Evolutionary conservation across 306 rosid species (phyloP).

Genomic region (Malus orientalis): DNA sequence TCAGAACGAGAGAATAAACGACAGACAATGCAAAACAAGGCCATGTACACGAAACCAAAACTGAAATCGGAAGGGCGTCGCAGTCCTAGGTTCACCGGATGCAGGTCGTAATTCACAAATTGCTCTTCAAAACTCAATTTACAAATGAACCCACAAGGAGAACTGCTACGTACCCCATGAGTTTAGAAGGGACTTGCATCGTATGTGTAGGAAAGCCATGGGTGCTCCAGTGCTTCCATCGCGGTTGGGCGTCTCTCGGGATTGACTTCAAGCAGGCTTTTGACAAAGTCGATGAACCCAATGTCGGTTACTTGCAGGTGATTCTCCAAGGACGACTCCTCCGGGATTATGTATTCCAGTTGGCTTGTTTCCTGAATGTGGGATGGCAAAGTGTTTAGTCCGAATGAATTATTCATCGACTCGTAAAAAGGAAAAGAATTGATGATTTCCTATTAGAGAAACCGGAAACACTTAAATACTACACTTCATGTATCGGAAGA

Average conservation of each 20-base stretch:
- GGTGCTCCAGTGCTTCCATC: conserved; percentile 71
- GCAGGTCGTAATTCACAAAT: neutral
- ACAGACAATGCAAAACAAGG: neutral
- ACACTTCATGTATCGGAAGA: neutral
- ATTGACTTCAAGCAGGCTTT: conserved; percentile 57
- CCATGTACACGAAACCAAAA: conserved; percentile 18
- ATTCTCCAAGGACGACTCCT: conserved; percentile 63
- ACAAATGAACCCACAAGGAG: neutral
- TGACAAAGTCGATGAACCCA: conserved; percentile 58
- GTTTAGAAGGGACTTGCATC: conserved; percentile 23
- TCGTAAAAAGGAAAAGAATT: neutral
- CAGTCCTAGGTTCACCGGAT: neutral
- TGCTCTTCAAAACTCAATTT: conserved; percentile 12
- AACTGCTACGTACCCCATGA: conserved; percentile 20
- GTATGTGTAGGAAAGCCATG: conserved; percentile 78
- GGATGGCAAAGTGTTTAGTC: neutral
- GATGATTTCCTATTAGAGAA: neutral
- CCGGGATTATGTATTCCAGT: conserved; percentile 81
- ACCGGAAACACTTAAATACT: neutral
- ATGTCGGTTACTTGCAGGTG: conserved; percentile 53
- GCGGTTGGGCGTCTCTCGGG: conserved; percentile 78
- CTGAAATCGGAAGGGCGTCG: neutral
- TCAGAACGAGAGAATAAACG: neutral
- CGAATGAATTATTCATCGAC: neutral
- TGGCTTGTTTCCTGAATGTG: conserved; percentile 64